Conservation (phyloP, 176 grass and related monocot genomes). For the Triticum timopheevii region DNA sequence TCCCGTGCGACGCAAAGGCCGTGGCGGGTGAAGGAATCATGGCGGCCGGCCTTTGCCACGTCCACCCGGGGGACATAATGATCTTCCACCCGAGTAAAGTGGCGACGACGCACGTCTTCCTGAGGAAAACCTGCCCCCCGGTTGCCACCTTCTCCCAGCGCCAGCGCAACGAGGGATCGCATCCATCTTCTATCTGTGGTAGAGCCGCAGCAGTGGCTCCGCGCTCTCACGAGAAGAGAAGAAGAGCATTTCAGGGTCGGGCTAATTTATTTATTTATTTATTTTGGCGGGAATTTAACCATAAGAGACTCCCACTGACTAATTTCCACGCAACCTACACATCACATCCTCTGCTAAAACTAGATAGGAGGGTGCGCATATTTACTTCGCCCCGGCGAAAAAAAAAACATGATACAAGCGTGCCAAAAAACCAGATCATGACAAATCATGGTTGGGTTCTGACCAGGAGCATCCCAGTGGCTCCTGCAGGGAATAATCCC, state of each 20-base stretch:
- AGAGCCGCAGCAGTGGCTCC: too few species aligned
- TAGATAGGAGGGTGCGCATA: not conserved
- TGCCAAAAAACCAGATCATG: not conserved
- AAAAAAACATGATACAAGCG: constrained; percentile 12
- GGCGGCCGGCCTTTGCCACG: constrained; percentile 15
- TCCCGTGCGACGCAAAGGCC: not conserved
- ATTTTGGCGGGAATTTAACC: too few species aligned
- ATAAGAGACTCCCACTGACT: not conserved
- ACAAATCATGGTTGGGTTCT: constrained; percentile 15
- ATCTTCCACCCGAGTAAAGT: not conserved
- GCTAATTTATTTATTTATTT: too few species aligned
- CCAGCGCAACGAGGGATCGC: not conserved
- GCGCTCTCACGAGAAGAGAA: too few species aligned
- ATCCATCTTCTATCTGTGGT: not conserved
- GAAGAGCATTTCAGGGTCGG: too few species aligned
- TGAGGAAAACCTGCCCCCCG: not conserved
- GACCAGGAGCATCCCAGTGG: not conserved
- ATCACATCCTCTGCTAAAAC: not conserved
- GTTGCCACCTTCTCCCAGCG: not conserved
- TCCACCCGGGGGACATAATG: constrained; percentile 20
- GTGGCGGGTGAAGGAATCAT: constrained; percentile 9
- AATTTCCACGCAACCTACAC: too few species aligned
- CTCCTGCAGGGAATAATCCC: not conserved
- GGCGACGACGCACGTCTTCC: not conserved
- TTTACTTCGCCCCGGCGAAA: not conserved